These are phyloP conservation scores for Arthrobotrys megalospora DNA, from an alignment of 2,329 filamentous ascomycete species.

Conservation along the genomic window DNA sequence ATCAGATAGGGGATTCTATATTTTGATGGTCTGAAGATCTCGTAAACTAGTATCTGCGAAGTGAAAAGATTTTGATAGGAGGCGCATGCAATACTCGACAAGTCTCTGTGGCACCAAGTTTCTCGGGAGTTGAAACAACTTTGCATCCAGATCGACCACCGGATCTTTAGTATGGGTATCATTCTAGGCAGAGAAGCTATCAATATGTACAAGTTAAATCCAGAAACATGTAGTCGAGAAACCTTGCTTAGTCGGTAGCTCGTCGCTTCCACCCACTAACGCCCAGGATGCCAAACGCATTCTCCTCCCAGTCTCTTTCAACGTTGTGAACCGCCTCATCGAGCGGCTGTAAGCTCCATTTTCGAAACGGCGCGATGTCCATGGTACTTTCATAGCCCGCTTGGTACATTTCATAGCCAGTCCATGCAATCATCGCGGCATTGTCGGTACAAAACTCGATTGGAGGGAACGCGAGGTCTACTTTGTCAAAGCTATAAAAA, in stretches of 20 bases:
- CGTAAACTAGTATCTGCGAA: background rate
- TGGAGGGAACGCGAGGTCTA: constrained; percentile 82
- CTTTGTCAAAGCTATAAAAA: constrained; percentile 71
- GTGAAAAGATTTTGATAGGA: background rate
- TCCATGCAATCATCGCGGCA: constrained; percentile 97
- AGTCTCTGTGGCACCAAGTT: background rate
- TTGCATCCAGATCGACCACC: background rate
- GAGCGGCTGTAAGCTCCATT: constrained; percentile 72
- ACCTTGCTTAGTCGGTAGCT: background rate
- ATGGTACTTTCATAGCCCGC: constrained; percentile 79
- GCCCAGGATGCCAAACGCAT: constrained; percentile 49
- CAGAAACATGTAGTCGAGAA: background rate
- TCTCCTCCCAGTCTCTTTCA: constrained; percentile 56
- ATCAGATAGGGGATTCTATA: background rate
- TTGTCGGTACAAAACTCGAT: constrained; percentile 89
- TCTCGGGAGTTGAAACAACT: background rate
- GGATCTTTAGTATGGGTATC: background rate
- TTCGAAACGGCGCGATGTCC: constrained; percentile 74
- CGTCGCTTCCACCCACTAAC: constrained; percentile 54
- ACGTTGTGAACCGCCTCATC: constrained; percentile 29
- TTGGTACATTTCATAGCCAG: constrained; percentile 91
- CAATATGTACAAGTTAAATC: constrained; percentile 7
- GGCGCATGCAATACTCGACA: background rate
- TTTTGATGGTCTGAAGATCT: background rate
- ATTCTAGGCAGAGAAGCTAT: background rate